Conservation (phyloP, 768 basidiomycete genomes). For the Rhodotorula taiwanensis region DNA sequence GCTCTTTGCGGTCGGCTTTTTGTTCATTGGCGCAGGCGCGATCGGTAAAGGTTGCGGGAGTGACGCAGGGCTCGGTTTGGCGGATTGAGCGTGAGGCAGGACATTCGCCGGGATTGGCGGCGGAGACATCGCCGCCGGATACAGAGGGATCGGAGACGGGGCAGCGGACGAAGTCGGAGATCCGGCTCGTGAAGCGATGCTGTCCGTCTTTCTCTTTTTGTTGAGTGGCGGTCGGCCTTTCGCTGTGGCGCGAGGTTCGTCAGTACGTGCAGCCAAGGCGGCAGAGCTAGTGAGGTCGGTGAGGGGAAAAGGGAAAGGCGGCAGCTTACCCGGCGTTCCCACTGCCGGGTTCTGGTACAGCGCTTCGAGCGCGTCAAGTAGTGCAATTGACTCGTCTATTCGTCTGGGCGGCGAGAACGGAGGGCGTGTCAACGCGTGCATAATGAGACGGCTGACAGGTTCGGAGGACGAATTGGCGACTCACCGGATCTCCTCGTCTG, state of each 20-base stretch:
- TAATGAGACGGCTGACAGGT: no score
- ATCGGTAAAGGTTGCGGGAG: background rate
- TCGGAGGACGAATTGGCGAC: background rate
- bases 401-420: background rate
- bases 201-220: constrained; percentile 33
- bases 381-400: constrained; percentile 12
- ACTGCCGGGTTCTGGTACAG: background rate
- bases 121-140: constrained; percentile 3
- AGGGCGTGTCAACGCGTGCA: background rate
- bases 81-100: background rate
- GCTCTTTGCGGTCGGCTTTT: constrained; percentile 37
- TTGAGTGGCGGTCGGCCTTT: constrained; percentile 4
- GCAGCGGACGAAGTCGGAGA: constrained; percentile 15
- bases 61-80: background rate
- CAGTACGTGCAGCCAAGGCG: no score
- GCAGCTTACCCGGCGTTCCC: background rate
- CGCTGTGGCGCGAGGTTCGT: background rate
- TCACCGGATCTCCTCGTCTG: constrained; percentile 29
- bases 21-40: constrained; percentile 17
- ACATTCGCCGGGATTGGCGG: background rate
- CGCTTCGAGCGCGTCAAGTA: constrained; percentile 13
- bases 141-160: constrained; percentile 11
- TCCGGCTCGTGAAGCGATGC: background rate
- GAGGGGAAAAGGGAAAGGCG: background rate
- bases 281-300: background rate